Base-by-base conservation (phyloP, 352 stramenopile genomes). In the Phytophthora pluvialis region DNA sequence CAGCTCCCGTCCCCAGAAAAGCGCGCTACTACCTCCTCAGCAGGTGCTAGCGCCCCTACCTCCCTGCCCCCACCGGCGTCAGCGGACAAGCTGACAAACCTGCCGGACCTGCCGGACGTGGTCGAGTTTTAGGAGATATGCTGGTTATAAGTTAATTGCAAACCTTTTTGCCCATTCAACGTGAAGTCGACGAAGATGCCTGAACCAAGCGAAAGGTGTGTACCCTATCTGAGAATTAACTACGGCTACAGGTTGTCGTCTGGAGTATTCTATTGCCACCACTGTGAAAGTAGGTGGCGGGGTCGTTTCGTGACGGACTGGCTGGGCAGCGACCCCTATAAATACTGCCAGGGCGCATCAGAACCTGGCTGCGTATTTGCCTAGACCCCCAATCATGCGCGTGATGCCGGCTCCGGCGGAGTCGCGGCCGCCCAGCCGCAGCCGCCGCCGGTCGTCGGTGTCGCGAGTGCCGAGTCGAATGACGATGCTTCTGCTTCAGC, bases 101-200 rank as follows among this genome's bases (percentile, higher is more conserved):
- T 87, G 32, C 75, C 78, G 15, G 78, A 87, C 18, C 58, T 87
- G 12, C 78, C 78, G n/a, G 78, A 87, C 39, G 75, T 87, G 58
- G 46, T 80, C 18, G 73, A 77, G 67, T 81, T 81, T 69, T 81
- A 78, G 55, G 53, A 69, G 36, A 60, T 12, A 45, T 48, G 21
- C 25, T 59, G 60, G 44, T 55, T 50, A 16, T 78, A 78, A 78
- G 44, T 78, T 78, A 75, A 74, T 70, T 62, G 51, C 47, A 47
- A 55, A 64, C 32, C 43, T 42, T 67, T 56, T 60, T 62, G 32
- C 53, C 49, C 52, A 16, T 38, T 52, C 42, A 18, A 26, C 1
- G 21, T 2, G 21, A 21, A 21, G 21, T 21, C 21, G 21, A 21
- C 21, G 21, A 21, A 21, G 21, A 21, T 21, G 21, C 21, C 21